Base-by-base conservation (phyloP, 2,329 filamentous ascomycete genomes). In the Tolypocladium amazonense region DNA sequence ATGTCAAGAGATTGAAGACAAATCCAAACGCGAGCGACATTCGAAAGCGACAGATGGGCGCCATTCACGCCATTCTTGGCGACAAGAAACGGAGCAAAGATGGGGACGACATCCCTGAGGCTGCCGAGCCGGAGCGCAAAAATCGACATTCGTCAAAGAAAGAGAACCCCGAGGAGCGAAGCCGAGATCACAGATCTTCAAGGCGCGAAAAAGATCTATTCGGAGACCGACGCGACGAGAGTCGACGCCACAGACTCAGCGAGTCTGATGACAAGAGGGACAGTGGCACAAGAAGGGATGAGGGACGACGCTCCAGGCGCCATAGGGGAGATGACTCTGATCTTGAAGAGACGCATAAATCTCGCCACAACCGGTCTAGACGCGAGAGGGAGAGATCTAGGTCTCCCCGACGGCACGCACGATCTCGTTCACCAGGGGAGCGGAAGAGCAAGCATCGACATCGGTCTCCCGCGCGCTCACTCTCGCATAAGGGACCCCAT, bases 1-100 rank as follows among this genome's bases (percentile, higher is more conserved):
- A 79, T 60, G 70, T 70, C 37, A 78, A 78, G 64, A 70, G 74
- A 58, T 71, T 70, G 58, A 79, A 76, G 60, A 72, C 71, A 56
- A 78, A 75, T 25, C 80, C 79, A 0, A 78, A 75, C 23, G 70
- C 76, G 3, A 70, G 72, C 14, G 83, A 85, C 63, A 81, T 84
- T 56, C 73, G 83, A 47, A 79, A 74, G 54, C 77, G 83, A 12
- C 84, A 86, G 69, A 76, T 87, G 64, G 83, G 83, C 7, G 79
- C 82, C 62, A 87, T 87, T 56, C 79, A 81, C 55, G 81, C 83
- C 2, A 84, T 86, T 54, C 68, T 87, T 7, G 76, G 78, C 30
- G 78, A 77, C 53, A 71, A 75, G 64, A 78, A 71, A 59, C 71
- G 72, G 35, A 59, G 60, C 20, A 61, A 64, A 39, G 54, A 64